Evolutionary conservation across 2,329 filamentous ascomycete genomes (phyloP), one percentile per base, ranked within the genome.

Genomic region (Iodosphaeria phyllophila): DNA sequence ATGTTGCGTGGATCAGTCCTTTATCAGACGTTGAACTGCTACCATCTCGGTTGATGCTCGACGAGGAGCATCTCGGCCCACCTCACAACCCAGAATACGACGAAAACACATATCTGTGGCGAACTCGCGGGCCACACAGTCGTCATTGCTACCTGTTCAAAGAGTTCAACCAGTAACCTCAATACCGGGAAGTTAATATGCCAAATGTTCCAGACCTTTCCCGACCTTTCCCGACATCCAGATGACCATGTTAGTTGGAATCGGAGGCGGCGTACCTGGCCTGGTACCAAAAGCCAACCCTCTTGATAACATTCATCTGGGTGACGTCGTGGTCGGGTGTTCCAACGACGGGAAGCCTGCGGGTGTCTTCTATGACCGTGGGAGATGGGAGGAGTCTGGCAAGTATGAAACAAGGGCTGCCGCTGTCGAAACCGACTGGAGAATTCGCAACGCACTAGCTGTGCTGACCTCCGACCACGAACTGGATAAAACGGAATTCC

Each of bases 41-140:
- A 4, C 32, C 30, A 5, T 27, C 33, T 3, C 22, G 29, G n/a
- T 14, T 35, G 23, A 31, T 35, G 32, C 30, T 35, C 14, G 33
- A 35, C 14, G 30, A 34, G 13, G 27, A 30, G 26, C 33, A 35
- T 14, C 16, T 22, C 2, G 10, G 14, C 8, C 30, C 30, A 2
- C 20, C 18, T 7, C 32, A 30, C 16, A 27, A 35, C 20, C 25
- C 22, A 8, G 10, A 8, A 11, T 24, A 26, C n/a, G 33, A 35
- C 18, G 28, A 34, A 4, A 34, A 34, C 11, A 16, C 17, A 10
- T 34, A 34, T 11, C 8, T 35, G 13, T 14, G 32, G 33, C 17
- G 13, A 18, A 0, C 13, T 28, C 7, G 25, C 22, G 5, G 30
- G 28, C 3, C 28, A 34, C 16, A 32, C 27, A 21, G 27, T 34